Evolutionary conservation across 2,329 filamentous ascomycete genomes (phyloP), one percentile per base, ranked within the genome.

Genomic region (Leptographium flavum): DNA sequence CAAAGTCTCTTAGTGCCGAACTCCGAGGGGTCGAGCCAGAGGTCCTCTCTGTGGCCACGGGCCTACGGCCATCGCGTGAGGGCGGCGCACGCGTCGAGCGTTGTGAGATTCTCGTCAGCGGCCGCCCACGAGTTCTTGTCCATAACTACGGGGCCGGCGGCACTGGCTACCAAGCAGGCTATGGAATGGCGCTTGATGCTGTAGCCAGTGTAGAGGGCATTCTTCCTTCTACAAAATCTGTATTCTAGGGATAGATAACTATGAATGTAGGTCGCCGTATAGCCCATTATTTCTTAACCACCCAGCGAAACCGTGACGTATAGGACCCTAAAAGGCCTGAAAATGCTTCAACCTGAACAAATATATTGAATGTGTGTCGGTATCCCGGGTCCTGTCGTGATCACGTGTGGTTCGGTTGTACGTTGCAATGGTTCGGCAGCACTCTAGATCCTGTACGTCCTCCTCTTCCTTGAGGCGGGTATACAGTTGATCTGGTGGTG

Each of bases 81-180:
- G 69, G 69, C 13, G 61, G 65, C 31, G 61, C 59, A 32, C 62
- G 67, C 2, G 63, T 71, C 17, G 68, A 70, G 52, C 39, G 46
- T 6, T 23, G 31, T 3, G 42, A 50, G 9, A 17, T 59, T 7
- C 19, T 45, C 0, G 51, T 63, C 3, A 46, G 45, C 2, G 58
- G 55, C 6, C 27, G 54, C 33, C 49, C 50, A 5, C 51, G 55
- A 1, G 45, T 48, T 0, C 39, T 63, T 11, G 59, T 67, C 4
- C 65, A 67, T 50, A 66, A 67, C 43, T 68, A 70, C 49, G 66
- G 66, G 5, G 66, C 65, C 5, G 64, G 66, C 1, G 66, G 66
- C 10, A 65, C 66, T 2, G 66, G 66, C 0, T 69, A 64, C 48
- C 66, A 69, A 42, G 65, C 66, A 4, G 62, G 63, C 5, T 64